Evolutionary conservation across 1,284 basidiomycete species (phyloP), one percentile per base, ranked within the genome.

Genomic region (Cryptococcus sp.): DNA sequence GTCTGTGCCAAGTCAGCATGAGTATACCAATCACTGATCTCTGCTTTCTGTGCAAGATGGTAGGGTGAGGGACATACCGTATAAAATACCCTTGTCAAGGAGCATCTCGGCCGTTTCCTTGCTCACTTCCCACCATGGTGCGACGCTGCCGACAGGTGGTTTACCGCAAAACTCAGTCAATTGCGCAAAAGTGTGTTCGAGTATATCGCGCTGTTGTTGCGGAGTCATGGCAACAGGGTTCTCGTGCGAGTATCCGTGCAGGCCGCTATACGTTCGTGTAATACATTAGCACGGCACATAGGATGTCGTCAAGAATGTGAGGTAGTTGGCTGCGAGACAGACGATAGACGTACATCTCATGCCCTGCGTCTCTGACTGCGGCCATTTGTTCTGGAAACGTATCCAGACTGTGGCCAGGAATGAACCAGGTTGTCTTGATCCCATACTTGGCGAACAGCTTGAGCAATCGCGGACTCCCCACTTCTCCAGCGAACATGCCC

Each of bases 41-140:
- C 11, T 45, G 1, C 42, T 45, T 3, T 35, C 30, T 35, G 25
- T 22, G 42, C 8, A n/a, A 22, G 2, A n/a, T 22, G n/a, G 16
- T n/a, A n/a, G 42, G 8, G 16, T 42, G 38, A 17, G 25, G 19
- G 8, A 47, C 70, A 54, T 54, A 86, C 86, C 88, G 68, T 90
- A 90, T 77, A 87, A 82, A 46, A 91, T 86, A 0, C 89, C 89
- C 68, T 88, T 87, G 22, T 87, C 85, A 17, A 89, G 81, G 19
- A 90, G 77, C 27, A 90, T 79, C n/a, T 84, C 78, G 0, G 84
- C 85, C 1, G 85, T 85, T 72, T 89, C 88, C 58, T 83, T 84
- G 76, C 84, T 86, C 1, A 84, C 85, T 72, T 91, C 88, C 87
- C 88, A 91, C 87, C 88, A 90, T 0, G 88, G 87, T 10, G 88